phyloP scores from a whole-genome alignment of 2,329 filamentous ascomycete species.

The Neopestalotiopsis sp. region DNA sequence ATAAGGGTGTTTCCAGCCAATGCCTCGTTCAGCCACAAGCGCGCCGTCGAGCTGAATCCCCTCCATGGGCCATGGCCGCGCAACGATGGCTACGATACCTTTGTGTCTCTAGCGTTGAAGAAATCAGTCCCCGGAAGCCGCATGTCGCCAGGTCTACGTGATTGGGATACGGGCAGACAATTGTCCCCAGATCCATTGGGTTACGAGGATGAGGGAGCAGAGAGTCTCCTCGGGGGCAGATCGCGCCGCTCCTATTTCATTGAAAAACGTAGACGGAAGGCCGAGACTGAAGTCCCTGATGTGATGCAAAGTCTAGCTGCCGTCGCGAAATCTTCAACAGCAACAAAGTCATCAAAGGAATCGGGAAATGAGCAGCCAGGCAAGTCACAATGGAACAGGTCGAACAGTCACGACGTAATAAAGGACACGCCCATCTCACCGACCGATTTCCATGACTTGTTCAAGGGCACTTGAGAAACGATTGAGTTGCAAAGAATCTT shows the following conservation, averaged over 20 bases:
- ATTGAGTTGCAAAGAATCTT: neutral
- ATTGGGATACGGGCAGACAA: constrained; percentile 39
- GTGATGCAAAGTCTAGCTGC: constrained; percentile 20
- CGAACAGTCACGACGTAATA: neutral
- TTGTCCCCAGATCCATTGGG: constrained; percentile 28
- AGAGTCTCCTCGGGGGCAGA: constrained; percentile 19
- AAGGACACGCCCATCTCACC: neutral
- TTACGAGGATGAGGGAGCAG: constrained; percentile 29
- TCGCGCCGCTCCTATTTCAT: constrained; percentile 12
- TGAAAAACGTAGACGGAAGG: constrained; percentile 6
- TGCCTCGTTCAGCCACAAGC: constrained; percentile 30
- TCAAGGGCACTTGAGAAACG: constrained; percentile 1
- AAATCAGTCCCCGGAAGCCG: constrained; percentile 31
- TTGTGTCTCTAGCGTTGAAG: constrained; percentile 32
- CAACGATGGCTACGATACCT: constrained; percentile 29
- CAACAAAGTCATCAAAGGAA: neutral
- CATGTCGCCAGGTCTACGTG: constrained; percentile 35
- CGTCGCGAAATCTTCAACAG: neutral
- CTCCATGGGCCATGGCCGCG: constrained; percentile 37
- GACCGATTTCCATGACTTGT: neutral
- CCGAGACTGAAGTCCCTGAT: constrained; percentile 12
- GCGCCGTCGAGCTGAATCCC: constrained; percentile 30
- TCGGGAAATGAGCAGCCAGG: neutral
- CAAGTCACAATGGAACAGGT: neutral
- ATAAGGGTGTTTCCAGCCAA: constrained; percentile 37